These are phyloP conservation scores for Mortierella hygrophila DNA, from an alignment of 192 early-diverging fungal species.

Conservation along the genomic window DNA sequence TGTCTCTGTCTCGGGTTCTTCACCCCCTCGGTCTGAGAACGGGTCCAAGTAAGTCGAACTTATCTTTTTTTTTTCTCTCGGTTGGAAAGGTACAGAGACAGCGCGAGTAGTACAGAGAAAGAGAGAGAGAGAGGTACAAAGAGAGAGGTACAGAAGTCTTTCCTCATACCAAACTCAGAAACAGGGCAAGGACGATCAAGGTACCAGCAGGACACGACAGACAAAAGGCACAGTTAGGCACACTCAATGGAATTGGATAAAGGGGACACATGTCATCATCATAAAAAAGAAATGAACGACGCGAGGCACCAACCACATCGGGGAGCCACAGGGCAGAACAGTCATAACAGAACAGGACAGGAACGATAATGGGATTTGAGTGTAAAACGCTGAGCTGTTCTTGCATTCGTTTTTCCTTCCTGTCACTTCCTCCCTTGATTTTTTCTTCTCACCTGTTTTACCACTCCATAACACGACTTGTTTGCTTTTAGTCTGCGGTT, in stretches of 20 bases:
- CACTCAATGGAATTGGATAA: not conserved
- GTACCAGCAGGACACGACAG: not conserved
- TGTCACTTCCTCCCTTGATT: not conserved
- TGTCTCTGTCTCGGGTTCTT: conserved; percentile 20
- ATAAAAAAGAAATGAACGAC: not conserved
- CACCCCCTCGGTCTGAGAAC: conserved; percentile 36
- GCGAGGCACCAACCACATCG: not conserved
- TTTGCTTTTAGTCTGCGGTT: conserved; percentile 40
- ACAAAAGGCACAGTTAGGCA: no score
- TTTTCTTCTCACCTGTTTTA: not conserved
- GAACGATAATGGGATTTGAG: no score
- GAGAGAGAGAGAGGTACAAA: not conserved
- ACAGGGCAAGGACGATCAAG: not conserved
- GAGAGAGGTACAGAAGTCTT: not conserved
- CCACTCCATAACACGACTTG: not conserved
- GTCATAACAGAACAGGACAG: no score
- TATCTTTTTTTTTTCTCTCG: not conserved
- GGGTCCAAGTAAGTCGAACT: conserved; percentile 19
- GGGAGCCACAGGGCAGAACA: no score
- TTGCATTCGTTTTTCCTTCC: not conserved
- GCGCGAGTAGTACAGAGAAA: no score
- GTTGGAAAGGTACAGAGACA: not conserved
- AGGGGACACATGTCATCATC: not conserved
- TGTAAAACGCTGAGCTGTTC: not conserved
- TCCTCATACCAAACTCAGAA: no score